These are phyloP conservation scores for Aspergillus campestris DNA, from an alignment of 495 filamentous ascomycete genomes.

Conservation along the genomic window DNA sequence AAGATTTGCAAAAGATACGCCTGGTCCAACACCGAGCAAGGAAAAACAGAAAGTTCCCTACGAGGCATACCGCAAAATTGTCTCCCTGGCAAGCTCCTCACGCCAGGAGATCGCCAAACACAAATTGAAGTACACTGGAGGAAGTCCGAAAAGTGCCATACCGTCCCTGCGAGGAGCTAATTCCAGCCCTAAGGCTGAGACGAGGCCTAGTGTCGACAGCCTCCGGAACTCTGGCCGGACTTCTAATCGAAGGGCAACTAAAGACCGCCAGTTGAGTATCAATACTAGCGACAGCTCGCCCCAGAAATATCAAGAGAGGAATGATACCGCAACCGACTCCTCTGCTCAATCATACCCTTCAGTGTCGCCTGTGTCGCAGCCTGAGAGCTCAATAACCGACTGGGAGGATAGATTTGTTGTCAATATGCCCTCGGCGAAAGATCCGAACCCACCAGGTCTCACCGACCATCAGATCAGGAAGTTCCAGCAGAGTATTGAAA, in stretches of 20 bases:
- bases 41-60: slow-evolving; percentile 16
- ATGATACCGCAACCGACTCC: slow-evolving; percentile 19
- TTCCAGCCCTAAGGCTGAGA: slow-evolving; percentile 17
- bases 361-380: slow-evolving; percentile 27
- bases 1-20: slow-evolving; percentile 24
- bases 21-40: slow-evolving; percentile 13
- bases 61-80: slow-evolving; percentile 16
- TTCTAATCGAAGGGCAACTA: slow-evolving; percentile 15
- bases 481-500: slow-evolving; percentile 34
- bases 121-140: slow-evolving; percentile 8
- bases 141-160: slow-evolving; percentile 10
- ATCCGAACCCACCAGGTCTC: slow-evolving; percentile 36
- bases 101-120: slow-evolving; percentile 12
- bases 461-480: slow-evolving; percentile 31
- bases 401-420: slow-evolving; percentile 42
- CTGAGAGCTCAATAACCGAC: slow-evolving; percentile 24
- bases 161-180: slow-evolving; percentile 15
- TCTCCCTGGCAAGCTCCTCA: slow-evolving; percentile 11
- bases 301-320: slow-evolving; percentile 11
- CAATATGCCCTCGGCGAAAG: slow-evolving; percentile 38
- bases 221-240: slow-evolving; percentile 3
- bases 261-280: slow-evolving; percentile 17
- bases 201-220: slow-evolving; percentile 17
- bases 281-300: slow-evolving; percentile 11
- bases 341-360: slow-evolving; percentile 24